Percentiles rank a stretch among this genome's conserved stretches.
These are phyloP conservation scores for Tetrahymena thermophila DNA, from an alignment of 73 alveolate species.

Conservation along the genomic window DNA sequence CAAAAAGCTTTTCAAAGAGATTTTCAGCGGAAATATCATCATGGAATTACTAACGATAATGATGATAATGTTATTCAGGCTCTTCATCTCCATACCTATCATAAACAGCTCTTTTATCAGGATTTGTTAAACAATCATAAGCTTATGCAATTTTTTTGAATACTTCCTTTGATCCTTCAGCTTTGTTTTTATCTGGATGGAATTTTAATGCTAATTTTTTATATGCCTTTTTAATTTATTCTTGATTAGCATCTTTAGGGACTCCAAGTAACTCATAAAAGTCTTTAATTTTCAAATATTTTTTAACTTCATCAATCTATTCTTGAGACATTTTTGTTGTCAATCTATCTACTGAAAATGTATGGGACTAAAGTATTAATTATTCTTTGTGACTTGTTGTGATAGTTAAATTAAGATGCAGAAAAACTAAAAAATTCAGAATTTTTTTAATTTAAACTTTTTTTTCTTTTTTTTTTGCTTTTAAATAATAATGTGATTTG, in stretches of 20 bases:
- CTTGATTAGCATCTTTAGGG: conserved; percentile 70
- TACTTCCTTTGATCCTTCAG: conserved; percentile 79
- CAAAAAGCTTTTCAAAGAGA: not conserved
- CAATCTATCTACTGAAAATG: not conserved
- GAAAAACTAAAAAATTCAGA: not conserved
- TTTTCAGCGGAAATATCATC: not conserved
- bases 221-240: conserved; percentile 84
- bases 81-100: conserved; percentile 79
- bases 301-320: not conserved
- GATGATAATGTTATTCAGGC: not conserved
- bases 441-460: no score
- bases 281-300: conserved; percentile 28
- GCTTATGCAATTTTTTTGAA: conserved; percentile 96
- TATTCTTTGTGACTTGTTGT: not conserved
- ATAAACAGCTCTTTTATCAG: conserved; percentile 78
- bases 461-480: not conserved
- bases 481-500: no score
- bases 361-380: not conserved
- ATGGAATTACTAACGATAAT: not conserved
- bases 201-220: conserved; percentile 84
- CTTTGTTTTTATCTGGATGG: conserved; percentile 85
- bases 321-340: not conserved
- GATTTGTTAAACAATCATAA: conserved; percentile 83
- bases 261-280: conserved; percentile 87
- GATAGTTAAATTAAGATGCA: not conserved